Base-by-base conservation (phyloP, 139 green algal species). In the Haematococcus sp. region DNA sequence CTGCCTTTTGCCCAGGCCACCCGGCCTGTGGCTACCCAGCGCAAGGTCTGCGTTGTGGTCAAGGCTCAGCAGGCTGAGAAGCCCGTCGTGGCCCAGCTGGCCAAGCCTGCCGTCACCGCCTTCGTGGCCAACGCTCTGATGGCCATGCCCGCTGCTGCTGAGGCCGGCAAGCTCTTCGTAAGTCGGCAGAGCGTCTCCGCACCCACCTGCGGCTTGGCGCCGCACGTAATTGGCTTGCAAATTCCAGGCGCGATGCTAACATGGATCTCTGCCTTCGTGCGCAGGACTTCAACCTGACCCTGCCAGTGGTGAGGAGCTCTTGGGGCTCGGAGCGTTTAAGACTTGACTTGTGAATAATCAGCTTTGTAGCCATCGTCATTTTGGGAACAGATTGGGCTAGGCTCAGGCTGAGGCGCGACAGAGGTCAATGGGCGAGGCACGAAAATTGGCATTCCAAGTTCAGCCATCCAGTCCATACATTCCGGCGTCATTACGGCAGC, bases 211-310 rank as follows among this genome's bases (percentile, higher is more conserved):
- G 22, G 17, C 34, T 61, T 40, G 40, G 34, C 58, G 23, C 9
- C 55, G 55, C 25, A 30, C 16, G 55, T 16, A 30, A 30, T 63
- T 28, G 23, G 5, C 67, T 52, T 28, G 49, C 5, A 30, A 31
- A 5, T 25, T 28, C 30, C 7, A 52, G 3, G 15, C 2, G 51
- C 5, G 1, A 35, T 15, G 4, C 33, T 30, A 54, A 25, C 49
- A 60, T 33, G 16, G 30, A 31, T 17, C 59, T 52, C 19, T 68
- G 59, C 76, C 74, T 56, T 11, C 11, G 40, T 49, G 40, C 84
- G 65, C 84, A 84, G 71, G 90, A 95, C 78, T 95, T 95, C 80
- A 92, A 94, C 81, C 11, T 88, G 63, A 95, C 90, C 33, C 69
- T 93, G 63, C 90, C 81, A 20, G 70, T 82, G 58, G 65, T 71